A percentile compares a stretch with the other conserved stretches of the same genome.
Conservation (phyloP, 176 grass and related monocot genomes). For the Secale cereale region DNA sequence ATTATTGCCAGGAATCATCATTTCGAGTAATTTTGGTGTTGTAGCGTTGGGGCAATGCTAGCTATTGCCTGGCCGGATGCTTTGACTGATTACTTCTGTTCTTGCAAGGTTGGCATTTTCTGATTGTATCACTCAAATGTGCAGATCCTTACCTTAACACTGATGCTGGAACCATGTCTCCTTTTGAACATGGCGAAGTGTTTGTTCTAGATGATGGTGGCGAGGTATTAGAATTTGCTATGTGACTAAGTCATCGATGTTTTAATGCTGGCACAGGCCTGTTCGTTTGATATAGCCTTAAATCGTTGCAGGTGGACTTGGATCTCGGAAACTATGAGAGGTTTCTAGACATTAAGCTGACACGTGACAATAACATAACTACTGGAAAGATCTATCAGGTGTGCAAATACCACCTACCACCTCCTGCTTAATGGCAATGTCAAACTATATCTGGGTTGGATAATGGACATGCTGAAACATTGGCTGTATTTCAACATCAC, state of each 20-base stretch:
- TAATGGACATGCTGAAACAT: not conserved
- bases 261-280: not conserved
- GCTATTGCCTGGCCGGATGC: not conserved
- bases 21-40: not conserved
- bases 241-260: not conserved
- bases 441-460: not conserved
- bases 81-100: not conserved
- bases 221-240: constrained; percentile 19
- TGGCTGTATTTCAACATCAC: not conserved
- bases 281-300: not conserved
- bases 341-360: constrained; percentile 45
- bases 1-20: not conserved
- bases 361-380: constrained; percentile 49
- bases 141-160: constrained; percentile 42
- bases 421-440: not conserved
- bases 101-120: not conserved
- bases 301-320: constrained; percentile 40
- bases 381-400: constrained; percentile 55
- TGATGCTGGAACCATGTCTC: constrained; percentile 48
- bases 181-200: constrained; percentile 31
- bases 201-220: constrained; percentile 46
- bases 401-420: not conserved
- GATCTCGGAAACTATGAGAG: constrained; percentile 60
- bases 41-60: constrained; percentile 1
- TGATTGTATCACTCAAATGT: not conserved